A percentile compares a stretch with the other conserved stretches of the same genome.
These are phyloP conservation scores for Zychaea mexicana DNA, from an alignment of 371 early-diverging fungal genomes.

Conservation along the genomic window DNA sequence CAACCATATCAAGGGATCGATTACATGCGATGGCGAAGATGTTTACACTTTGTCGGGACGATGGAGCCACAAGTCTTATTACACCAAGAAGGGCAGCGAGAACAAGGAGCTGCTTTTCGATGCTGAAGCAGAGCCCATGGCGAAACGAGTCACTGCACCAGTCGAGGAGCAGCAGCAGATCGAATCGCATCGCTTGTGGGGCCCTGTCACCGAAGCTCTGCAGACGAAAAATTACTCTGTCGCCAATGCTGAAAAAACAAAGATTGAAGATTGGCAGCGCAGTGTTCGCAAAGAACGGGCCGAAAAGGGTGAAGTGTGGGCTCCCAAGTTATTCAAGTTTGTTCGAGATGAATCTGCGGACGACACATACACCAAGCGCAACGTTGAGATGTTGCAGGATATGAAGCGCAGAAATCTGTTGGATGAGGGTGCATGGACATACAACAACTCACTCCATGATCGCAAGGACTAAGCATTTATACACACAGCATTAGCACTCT, in stretches of 20 bases:
- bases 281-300: conserved; percentile 64
- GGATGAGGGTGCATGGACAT: conserved; percentile 51
- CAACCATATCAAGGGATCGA: conserved; percentile 48
- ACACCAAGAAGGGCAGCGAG: conserved; percentile 29
- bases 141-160: conserved; percentile 56
- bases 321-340: conserved; percentile 57
- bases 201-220: conserved; percentile 66
- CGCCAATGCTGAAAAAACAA: conserved; percentile 71
- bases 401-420: conserved; percentile 37
- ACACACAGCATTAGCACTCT: background rate
- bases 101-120: conserved; percentile 65
- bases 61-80: conserved; percentile 67
- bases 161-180: conserved; percentile 61
- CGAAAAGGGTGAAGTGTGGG: conserved; percentile 39
- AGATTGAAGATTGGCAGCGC: conserved; percentile 77
- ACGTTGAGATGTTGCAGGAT: conserved; percentile 9
- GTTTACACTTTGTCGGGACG: conserved; percentile 51
- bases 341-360: conserved; percentile 36
- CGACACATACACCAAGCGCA: conserved; percentile 17
- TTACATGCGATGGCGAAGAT: conserved; percentile 27
- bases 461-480: background rate
- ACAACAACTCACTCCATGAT: conserved; percentile 39
- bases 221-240: conserved; percentile 59
- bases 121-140: conserved; percentile 57
- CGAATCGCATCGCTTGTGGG: conserved; percentile 79